Evolutionary conservation across 495 filamentous ascomycete genomes (phyloP).

Genomic region (Podospora tetraspora): DNA sequence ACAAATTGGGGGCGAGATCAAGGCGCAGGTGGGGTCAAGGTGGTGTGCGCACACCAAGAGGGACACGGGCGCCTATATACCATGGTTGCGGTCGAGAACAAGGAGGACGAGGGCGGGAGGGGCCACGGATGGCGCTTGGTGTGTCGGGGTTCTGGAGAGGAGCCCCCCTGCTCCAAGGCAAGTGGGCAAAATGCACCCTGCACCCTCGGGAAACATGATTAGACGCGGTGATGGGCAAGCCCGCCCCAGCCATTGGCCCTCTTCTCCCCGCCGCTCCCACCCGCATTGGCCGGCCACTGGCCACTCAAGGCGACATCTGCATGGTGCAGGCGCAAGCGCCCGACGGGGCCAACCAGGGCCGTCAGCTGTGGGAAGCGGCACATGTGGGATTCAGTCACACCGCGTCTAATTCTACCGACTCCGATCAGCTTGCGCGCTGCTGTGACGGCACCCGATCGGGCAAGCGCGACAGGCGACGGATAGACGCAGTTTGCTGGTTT

Average conservation of each 20-base stretch:
- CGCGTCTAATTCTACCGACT: conserved; percentile 30
- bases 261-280: conserved; percentile 4
- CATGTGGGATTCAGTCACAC: conserved; percentile 29
- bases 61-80: conserved; percentile 20
- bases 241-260: neutral
- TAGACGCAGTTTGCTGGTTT: conserved; percentile 1
- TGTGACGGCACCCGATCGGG: neutral
- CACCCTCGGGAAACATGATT: conserved; percentile 11
- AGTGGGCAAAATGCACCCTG: neutral
- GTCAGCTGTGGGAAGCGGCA: conserved; percentile 3
- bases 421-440: too few relatives aligned
- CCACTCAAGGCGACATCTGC: conserved; percentile 14
- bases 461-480: conserved; percentile 12
- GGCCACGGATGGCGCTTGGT: neutral
- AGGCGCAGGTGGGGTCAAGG: neutral
- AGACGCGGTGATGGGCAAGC: conserved; percentile 15
- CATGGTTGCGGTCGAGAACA: neutral
- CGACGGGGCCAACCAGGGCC: conserved; percentile 18
- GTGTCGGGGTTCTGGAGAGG: too few relatives aligned
- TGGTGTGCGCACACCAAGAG: conserved; percentile 3
- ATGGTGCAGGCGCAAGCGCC: conserved; percentile 34
- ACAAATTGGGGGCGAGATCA: neutral
- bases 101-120: neutral
- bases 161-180: too few relatives aligned
- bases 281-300: conserved; percentile 10